Evolutionary conservation across 345 rosid genomes (phyloP), one percentile per base, ranked within the genome.

Genomic region (Viola odorata): DNA sequence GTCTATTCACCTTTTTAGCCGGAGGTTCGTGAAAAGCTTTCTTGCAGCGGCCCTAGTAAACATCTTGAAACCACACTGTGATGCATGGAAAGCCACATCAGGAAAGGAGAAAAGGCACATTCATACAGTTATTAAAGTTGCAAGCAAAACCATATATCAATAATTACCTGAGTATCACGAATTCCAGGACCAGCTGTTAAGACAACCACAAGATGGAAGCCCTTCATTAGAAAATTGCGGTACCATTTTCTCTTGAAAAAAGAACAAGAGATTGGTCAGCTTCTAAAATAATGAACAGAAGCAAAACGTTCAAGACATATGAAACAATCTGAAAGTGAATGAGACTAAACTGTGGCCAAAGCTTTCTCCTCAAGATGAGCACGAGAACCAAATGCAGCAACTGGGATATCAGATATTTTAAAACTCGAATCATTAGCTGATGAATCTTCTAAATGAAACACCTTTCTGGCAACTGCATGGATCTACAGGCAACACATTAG

Each of bases 61-160:
- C 99, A 94, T 94, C 85, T 94, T 94, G 74, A 94, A 94, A 58
- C 99, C 99, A 80, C 99, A 94, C 99, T 94, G 87, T 57, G 9
- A 60, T 62, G 53, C 38, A 66, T 36, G 17, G 15, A 49, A 45
- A 47, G 50, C 3, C 57, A 64, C 6, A 13, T 61, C 49, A 62
- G 49, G 23, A 53, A 15, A 74, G 68, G 45, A 61, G 7, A 11
- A 51, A 51, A 15, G 44, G 6, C 5, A 3, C 0, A 49, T 8
- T 10, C 5, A 8, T 10, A 14, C 37, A 1, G 12, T 13, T 0
- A 39, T 55, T 38, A 32, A 40, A 50, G 42, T 52, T 61, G 8
- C 12, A 10, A 17, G 7, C 38, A 40, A 51, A 14, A 12, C 37
- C 45, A 16, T 12, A 15, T 45, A 13, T 9, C 15, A 37, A 60